Evolutionary conservation across 257 asterid genomes (phyloP), one percentile per base, ranked within the genome.

Genomic region (Prunella vulgaris): DNA sequence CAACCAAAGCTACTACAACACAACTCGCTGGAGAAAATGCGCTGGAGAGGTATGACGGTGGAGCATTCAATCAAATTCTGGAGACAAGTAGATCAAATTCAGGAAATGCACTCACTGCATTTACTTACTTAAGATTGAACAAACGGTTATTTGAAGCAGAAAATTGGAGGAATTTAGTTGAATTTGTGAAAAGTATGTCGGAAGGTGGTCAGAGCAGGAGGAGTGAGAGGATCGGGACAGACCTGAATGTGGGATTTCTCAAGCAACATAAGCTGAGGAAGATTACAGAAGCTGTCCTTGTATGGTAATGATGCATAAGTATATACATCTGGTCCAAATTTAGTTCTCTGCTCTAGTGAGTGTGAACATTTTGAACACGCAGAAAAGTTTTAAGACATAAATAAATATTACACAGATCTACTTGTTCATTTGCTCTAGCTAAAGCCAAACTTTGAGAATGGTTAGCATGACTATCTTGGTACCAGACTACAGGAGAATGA

Each of bases 11-110:
- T 58, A 90, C 96, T 8, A 76, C 75, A 69, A 60, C 76, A 61
- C 87, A 80, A 63, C 90, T 90, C 52, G 97, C 96, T 24, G 98
- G 98, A 75, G 98, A 93, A 74, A 93, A 93, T 82, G 98, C 98
- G 5, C 80, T 90, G 12, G 95, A 88, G 79, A 87, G 97, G 79
- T 90, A 93, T 22, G 96, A 93, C 40, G 78, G 61, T 54, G 90
- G 88, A 78, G 96, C 91, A 27, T 87, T 70, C 48, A 74, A 84
- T 12, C 96, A 88, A 65, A 93, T 90, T 56, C 37, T 90, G 81
- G 89, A 79, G 37, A 83, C 96, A 28, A 87, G 93, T 69, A 81
- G 88, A 70, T 84, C 93, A 7, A 90, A 81, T 37, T 85, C 88
- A 20, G 95, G 88, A 66, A 80, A 84, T 49, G 90, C 87, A 17